These are phyloP conservation scores for Erythrophleum fordii DNA, from an alignment of 306 rosid genomes.

Conservation along the genomic window DNA sequence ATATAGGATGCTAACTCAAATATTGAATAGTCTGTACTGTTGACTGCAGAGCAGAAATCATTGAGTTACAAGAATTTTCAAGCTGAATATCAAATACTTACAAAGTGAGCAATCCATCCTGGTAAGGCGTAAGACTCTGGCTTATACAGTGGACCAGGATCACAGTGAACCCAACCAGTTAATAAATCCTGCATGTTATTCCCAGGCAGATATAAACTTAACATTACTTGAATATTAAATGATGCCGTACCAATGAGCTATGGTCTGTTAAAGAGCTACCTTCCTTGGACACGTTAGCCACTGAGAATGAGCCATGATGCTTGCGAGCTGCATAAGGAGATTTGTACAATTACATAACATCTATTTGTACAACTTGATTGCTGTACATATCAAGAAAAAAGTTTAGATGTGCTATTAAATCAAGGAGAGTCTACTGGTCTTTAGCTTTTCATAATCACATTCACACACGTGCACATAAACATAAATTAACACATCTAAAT, in stretches of 20 bases:
- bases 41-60: slow-evolving; percentile 6
- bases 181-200: slow-evolving; percentile 81
- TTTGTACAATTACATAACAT: slow-evolving; percentile 32
- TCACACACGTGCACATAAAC: neutral
- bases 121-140: slow-evolving; percentile 68
- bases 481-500: neutral
- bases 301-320: slow-evolving; percentile 78
- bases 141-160: slow-evolving; percentile 89
- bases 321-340: slow-evolving; percentile 83
- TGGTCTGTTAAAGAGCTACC: slow-evolving; percentile 58
- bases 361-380: slow-evolving; percentile 30
- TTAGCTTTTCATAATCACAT: neutral
- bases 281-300: slow-evolving; percentile 98
- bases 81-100: slow-evolving; percentile 47
- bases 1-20: neutral
- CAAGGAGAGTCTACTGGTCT: neutral
- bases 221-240: slow-evolving; percentile 33
- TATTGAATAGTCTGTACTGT: neutral
- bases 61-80: slow-evolving; percentile 22
- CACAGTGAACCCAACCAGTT: slow-evolving; percentile 94
- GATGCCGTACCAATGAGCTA: slow-evolving; percentile 14
- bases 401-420: neutral
- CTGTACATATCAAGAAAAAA: neutral
- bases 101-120: slow-evolving; percentile 81
- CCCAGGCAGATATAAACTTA: slow-evolving; percentile 30